Evolutionary conservation across 2,329 filamentous ascomycete species (phyloP).

Genomic region (Paramyrothecium roridum): DNA sequence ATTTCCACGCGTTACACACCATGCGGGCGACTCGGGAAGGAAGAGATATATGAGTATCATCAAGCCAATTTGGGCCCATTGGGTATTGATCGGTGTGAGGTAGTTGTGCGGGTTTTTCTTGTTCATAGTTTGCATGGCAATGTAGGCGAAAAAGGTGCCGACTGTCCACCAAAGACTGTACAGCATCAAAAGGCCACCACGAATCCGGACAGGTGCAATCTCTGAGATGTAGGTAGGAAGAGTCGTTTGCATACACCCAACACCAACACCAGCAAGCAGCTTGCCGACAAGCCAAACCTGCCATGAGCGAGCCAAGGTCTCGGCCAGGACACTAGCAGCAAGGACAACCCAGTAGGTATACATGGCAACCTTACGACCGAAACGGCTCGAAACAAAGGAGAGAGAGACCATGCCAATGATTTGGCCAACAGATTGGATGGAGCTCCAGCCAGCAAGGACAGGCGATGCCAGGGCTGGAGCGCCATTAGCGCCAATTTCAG

Average conservation of each 20-base stretch:
- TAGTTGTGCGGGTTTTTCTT: slow-evolving; percentile 27
- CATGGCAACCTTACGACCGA: slow-evolving; percentile 28
- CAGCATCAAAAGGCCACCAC: slow-evolving; percentile 35
- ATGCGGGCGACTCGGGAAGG: slow-evolving; percentile 37
- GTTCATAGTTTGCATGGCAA: slow-evolving; percentile 34
- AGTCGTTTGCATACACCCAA: slow-evolving; percentile 38
- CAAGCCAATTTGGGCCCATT: slow-evolving; percentile 41
- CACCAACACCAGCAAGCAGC: slow-evolving; percentile 31
- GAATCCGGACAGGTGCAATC: slow-evolving; percentile 33
- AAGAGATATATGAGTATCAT: slow-evolving; percentile 34
- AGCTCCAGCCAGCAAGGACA: slow-evolving; percentile 33
- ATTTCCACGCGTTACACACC: slow-evolving; percentile 23
- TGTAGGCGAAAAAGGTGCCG: slow-evolving; percentile 37
- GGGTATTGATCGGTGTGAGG: slow-evolving; percentile 36
- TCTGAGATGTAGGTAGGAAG: slow-evolving; percentile 39
- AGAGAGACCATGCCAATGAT: slow-evolving; percentile 31
- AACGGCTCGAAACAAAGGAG: slow-evolving; percentile 18
- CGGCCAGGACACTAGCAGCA: slow-evolving; percentile 30
- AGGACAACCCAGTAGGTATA: slow-evolving; percentile 26
- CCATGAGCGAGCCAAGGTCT: slow-evolving; percentile 32
- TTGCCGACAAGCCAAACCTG: slow-evolving; percentile 35
- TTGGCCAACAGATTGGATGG: slow-evolving; percentile 36
- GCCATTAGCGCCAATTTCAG: slow-evolving; percentile 17
- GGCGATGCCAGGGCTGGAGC: slow-evolving; percentile 26
- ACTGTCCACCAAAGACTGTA: slow-evolving; percentile 42